Evolutionary conservation across 108 stramenopile genomes (phyloP).

Genomic region (Ochromonas danica): DNA sequence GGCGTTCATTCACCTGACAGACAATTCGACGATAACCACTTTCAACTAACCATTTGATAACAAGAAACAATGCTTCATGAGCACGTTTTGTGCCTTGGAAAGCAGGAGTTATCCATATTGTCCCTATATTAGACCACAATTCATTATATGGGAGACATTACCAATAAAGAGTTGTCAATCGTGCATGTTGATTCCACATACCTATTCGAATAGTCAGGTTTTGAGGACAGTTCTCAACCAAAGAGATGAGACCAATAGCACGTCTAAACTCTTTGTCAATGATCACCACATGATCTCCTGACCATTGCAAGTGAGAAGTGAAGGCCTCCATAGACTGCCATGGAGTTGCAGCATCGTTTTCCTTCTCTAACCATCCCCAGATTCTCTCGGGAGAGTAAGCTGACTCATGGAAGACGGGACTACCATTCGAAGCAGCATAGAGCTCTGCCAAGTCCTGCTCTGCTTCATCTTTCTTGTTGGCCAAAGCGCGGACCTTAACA

Average conservation of each 20-base stretch:
- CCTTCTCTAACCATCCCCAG: constrained; percentile 20
- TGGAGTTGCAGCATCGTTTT: not conserved
- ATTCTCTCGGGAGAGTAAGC: constrained; percentile 21
- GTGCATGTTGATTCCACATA: not conserved
- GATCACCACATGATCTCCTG: not conserved
- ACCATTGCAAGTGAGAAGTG: not conserved
- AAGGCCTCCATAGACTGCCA: not conserved
- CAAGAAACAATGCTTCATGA: constrained; percentile 22
- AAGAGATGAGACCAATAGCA: not conserved
- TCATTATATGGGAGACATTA: not conserved
- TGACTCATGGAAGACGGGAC: constrained; percentile 1
- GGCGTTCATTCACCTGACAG: not conserved
- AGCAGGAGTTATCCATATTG: constrained; percentile 30
- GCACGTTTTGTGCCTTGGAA: constrained; percentile 24
- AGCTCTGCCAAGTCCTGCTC: not conserved
- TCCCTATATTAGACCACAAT: not conserved
- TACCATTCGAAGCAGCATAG: not conserved
- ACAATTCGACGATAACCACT: constrained; percentile 25
- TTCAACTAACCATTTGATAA: constrained; percentile 7
- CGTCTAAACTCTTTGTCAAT: not conserved
- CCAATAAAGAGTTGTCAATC: not conserved
- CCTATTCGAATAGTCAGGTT: not conserved
- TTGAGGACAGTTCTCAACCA: not conserved
- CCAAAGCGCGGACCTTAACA: not conserved
- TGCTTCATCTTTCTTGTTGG: not conserved